Base-by-base conservation (phyloP, 2,329 filamentous ascomycete genomes). In the Neofusicoccum kwambonambiense region DNA sequence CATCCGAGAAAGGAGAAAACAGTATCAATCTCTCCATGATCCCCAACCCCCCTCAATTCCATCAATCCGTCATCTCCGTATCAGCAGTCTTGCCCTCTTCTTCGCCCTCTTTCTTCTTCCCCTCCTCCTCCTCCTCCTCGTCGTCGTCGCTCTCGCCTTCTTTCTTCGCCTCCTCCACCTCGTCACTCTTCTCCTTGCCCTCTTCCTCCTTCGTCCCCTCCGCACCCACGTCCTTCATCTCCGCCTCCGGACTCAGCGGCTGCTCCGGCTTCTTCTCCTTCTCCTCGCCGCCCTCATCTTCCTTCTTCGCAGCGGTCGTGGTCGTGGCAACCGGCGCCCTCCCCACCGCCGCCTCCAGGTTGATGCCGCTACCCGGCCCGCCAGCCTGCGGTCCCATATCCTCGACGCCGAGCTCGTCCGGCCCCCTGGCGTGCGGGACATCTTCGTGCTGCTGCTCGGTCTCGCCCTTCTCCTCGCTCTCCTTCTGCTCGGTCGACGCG, bases 331-430 rank as follows among this genome's bases (percentile, higher is more conserved):
- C 57, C 58, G 74, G 75, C 37, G 74, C 72, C 45, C 75, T 70
- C 17, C 76, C 76, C 4, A 77, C 69, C 0, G 75, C 76, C 5
- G 72, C 76, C 61, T 77, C 76, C 51, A 77, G 73, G 54, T 78
- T 68, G 34, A 78, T 67, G 12, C 51, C 49, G 4, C 61, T 52
- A 8, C 64, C 66, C 4, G 39, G 13, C 6, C 51, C 63, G 77
- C 80, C 61, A 68, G 79, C 77, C 91, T 83, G 93, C 9, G 91
- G 88, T 0, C 95, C 95, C 69, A 92, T 90, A 74, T 99, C 95
- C 70, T 91, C 88, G 66, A 93, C 87, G 4, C 93, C 94, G 58
- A 98, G 90, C 70, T 92, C 85, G 35, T 92, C 87, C 0, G 95
- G 95, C 0, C 94, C 94, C 45, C 92, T 85, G 0, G 91, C 92